Conservation (phyloP, 2,329 filamentous ascomycete genomes). For the Verticillium nubilum region DNA sequence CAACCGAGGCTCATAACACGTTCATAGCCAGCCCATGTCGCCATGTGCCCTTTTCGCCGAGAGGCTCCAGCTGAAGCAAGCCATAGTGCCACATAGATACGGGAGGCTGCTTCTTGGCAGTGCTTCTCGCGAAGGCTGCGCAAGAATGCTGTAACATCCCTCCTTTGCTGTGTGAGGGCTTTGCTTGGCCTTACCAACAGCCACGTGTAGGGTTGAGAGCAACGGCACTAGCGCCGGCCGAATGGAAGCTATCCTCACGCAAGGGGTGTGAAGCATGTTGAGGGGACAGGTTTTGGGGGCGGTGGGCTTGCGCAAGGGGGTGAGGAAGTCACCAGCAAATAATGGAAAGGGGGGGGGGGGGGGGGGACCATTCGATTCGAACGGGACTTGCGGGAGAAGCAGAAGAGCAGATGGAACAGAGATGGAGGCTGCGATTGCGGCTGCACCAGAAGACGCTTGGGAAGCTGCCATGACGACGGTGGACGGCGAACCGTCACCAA, state of each 20-base stretch:
- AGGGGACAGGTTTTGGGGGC: not conserved
- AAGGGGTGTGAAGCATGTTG: not conserved
- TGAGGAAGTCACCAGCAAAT: not conserved
- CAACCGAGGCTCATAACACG: not conserved
- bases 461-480: not conserved
- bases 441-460: not conserved
- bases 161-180: not conserved
- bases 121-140: not conserved
- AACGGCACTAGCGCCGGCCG: slow-evolving; percentile 8
- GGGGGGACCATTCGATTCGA: not conserved
- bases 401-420: not conserved
- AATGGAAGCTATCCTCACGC: slow-evolving; percentile 6
- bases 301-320: not conserved
- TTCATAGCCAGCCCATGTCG: not conserved
- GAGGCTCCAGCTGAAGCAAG: slow-evolving; percentile 5
- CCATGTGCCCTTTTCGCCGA: slow-evolving; percentile 8
- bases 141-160: not conserved
- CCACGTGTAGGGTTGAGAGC: slow-evolving; percentile 9
- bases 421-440: not conserved
- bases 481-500: not conserved
- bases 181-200: slow-evolving; percentile 4
- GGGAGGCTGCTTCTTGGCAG: not conserved
- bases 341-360: not conserved
- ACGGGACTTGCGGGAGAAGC: not conserved
- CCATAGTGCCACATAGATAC: slow-evolving; percentile 2